Base-by-base conservation (phyloP, 1,139 yeast species). In the Kodamaea sp. region DNA sequence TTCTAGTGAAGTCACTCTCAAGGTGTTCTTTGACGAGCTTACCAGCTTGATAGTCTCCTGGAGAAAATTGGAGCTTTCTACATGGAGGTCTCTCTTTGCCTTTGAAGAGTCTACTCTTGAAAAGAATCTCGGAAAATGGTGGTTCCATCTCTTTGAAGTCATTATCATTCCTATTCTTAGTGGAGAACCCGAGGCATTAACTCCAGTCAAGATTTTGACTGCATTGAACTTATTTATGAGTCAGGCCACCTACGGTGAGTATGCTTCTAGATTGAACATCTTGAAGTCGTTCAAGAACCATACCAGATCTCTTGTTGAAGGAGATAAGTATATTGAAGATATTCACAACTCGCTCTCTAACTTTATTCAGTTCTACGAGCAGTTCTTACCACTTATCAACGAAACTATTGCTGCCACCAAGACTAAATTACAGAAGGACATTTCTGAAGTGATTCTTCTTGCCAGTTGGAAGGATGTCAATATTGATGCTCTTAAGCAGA, bases 381-480 rank as follows among this genome's bases (percentile, higher is more conserved):
- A 85, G 51, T 92, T 85, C 50, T 37, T 55, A 6, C 66, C 75
- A 0, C 53, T 59, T 4, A 64, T 90, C 13, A 55, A 59, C 2
- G 74, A 73, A 0, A 61, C 65, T 12, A 59, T 89, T 16, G 51
- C 48, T 0, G 55, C 57, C 1, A 70, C 72, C 1, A 78, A 73
- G 53, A 76, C 72, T 47, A 59, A 62, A 6, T 63, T 92, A 25
- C 89, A 83, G 42, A 90, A 89, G 52, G 92, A 88, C 35, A 76
- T 92, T 16, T 72, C 79, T 28, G 98, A 94, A 41, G 83, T 89
- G 4, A 88, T 92, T 31, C 64, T 88, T 32, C 69, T 94, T 20
- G 97, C 97, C 1, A 86, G 96, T 53, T 94, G 98, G 97, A 89
- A 90, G 51, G 99, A 94, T 61, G 92, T 90, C 9, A 94, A 94